Evolutionary conservation across 1,284 basidiomycete genomes (phyloP).

Genomic region (Boletellus deceptivus): DNA sequence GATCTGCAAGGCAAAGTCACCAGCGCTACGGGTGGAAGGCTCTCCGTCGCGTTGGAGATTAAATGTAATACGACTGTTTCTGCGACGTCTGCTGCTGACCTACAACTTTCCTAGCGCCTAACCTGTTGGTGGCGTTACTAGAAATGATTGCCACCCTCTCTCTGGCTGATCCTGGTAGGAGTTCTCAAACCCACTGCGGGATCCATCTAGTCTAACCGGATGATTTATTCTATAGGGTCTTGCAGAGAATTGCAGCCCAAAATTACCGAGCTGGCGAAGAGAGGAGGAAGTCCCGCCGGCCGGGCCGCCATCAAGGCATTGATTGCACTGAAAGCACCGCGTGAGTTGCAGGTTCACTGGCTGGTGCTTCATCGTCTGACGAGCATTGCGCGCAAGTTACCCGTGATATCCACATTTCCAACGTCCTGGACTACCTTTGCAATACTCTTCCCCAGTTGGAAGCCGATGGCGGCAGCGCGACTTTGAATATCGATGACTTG

Average conservation of each 20-base stretch:
- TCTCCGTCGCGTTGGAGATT: conserved; percentile 1
- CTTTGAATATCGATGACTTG: not conserved
- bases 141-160: conserved; percentile 5
- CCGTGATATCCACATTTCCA: not conserved
- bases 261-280: not conserved
- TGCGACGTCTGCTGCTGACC: not conserved
- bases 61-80: conserved; percentile 1
- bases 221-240: not conserved
- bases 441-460: conserved; percentile 9
- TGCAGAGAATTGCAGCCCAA: not conserved
- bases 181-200: too few species aligned
- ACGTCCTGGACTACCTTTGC: conserved; percentile 5
- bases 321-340: not conserved
- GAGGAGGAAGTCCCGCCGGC: not conserved
- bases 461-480: not conserved
- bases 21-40: not conserved
- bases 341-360: not conserved
- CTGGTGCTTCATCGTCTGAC: not conserved
- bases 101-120: not conserved
- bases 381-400: not conserved
- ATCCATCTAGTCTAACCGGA: not conserved
- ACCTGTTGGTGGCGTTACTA: conserved; percentile 4
- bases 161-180: not conserved
- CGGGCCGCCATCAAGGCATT: conserved; percentile 4
- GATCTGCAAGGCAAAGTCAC: not conserved